Evolutionary conservation across 2,329 filamentous ascomycete species (phyloP).

Genomic region (Clarireedia homoeocarpa): DNA sequence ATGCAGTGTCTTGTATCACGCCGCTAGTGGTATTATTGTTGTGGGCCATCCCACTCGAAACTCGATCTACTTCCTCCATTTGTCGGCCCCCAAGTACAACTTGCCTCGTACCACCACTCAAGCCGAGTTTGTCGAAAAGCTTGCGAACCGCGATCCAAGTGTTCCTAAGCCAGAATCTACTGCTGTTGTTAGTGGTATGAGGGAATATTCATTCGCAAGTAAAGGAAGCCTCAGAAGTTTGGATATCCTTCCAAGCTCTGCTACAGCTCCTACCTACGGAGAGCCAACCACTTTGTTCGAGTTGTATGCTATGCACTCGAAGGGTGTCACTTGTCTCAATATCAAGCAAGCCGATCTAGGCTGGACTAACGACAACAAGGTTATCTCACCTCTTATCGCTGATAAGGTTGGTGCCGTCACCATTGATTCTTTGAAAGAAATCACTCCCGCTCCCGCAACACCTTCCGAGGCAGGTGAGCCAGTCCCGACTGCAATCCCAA

Average conservation of each 20-base stretch:
- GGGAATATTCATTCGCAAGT: constrained; percentile 86
- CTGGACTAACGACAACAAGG: constrained; percentile 86
- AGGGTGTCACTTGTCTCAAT: constrained; percentile 83
- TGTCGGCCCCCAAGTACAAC: constrained; percentile 90
- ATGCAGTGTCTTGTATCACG: constrained; percentile 93
- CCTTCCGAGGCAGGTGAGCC: neutral
- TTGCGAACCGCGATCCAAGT: constrained; percentile 62
- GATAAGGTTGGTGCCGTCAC: constrained; percentile 65
- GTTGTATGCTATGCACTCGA: constrained; percentile 95
- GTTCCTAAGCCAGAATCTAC: constrained; percentile 87
- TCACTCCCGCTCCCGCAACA: constrained; percentile 18
- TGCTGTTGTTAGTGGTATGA: constrained; percentile 92
- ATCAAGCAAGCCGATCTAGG: constrained; percentile 86
- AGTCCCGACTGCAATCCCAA: constrained; percentile 15
- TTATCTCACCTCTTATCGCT: constrained; percentile 70
- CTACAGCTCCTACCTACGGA: constrained; percentile 48
- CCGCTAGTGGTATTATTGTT: constrained; percentile 83
- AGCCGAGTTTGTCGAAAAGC: constrained; percentile 74
- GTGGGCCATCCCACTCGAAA: constrained; percentile 95
- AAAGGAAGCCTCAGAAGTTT: constrained; percentile 84
- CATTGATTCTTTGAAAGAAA: constrained; percentile 54
- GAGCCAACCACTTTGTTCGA: constrained; percentile 79
- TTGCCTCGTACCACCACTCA: constrained; percentile 72
- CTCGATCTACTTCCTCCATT: constrained; percentile 92
- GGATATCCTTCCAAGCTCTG: constrained; percentile 72